phyloP scores from a whole-genome alignment of 1,284 basidiomycete genomes.

The Cystobasidium pallidum region DNA sequence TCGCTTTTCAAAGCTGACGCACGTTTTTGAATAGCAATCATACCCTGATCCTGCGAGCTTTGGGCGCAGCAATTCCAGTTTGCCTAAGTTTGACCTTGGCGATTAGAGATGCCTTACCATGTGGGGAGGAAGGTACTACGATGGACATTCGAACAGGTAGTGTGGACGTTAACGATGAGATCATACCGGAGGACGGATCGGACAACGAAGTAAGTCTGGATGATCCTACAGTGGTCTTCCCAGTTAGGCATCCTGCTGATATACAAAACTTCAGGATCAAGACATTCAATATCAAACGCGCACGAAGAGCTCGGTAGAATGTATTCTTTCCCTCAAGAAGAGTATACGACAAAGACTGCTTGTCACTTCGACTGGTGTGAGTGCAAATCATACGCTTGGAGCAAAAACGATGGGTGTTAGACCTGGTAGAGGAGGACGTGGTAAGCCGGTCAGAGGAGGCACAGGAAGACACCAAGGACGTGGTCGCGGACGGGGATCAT shows the following conservation, averaged over 20 bases:
- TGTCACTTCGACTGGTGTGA: conserved; percentile 33
- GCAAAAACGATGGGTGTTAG: conserved; percentile 37
- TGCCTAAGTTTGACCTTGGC: conserved; percentile 51
- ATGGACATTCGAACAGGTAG: conserved; percentile 49
- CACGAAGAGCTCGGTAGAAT: conserved; percentile 48
- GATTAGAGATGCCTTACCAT: conserved; percentile 51
- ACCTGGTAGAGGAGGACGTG: conserved; percentile 39
- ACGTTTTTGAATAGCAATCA: conserved; percentile 42
- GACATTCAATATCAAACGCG: conserved; percentile 49
- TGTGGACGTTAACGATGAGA: conserved; percentile 49
- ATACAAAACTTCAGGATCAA: conserved; percentile 26
- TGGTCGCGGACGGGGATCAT: conserved; percentile 1
- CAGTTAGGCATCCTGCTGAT: not conserved
- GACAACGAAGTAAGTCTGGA: conserved; percentile 37
- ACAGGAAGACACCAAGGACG: conserved; percentile 28
- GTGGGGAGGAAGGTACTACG: conserved; percentile 43
- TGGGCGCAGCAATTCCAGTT: conserved; percentile 52
- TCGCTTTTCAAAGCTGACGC: not conserved
- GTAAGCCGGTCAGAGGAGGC: conserved; percentile 30
- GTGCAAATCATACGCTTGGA: conserved; percentile 8
- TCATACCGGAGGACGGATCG: conserved; percentile 49
- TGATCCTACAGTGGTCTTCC: no score
- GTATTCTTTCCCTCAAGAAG: conserved; percentile 43
- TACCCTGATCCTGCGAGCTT: conserved; percentile 46
- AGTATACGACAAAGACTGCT: conserved; percentile 27